Evolutionary conservation across 257 asterid species (phyloP), one percentile per base, ranked within the genome.

Genomic region (Jacaranda copaia): DNA sequence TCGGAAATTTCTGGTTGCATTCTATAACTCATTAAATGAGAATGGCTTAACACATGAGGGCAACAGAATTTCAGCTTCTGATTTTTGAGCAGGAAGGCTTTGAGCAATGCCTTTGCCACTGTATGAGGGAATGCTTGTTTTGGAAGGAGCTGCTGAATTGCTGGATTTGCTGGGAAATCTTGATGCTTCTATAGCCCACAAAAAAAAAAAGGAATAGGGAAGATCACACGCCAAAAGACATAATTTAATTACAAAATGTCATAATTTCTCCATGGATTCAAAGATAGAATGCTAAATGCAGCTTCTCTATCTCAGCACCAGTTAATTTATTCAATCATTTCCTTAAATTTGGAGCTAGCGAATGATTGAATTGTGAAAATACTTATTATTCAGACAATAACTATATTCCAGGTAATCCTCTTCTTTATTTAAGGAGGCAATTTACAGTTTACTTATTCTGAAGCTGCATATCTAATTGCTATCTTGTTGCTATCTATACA

Each of bases 41-140:
- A 25, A 25, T 1, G 32, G 32, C 32, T 25, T 25, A 25, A 25
- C 32, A 25, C 2, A 0, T 25, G 32, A 88, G 19, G 94, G 90
- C 12, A 90, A 88, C 36, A 91, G 84, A 71, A 93, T 87, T 81
- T 91, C 99, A 56, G 86, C 85, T 77, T 93, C 98, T 14, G 97
- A 91, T 86, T 96, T 89, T 20, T 96, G 99, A 70, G 97, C 90
- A 14, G 97, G 92, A 72, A 91, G 85, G 87, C 85, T 87, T 55
- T 87, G 91, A 0, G 77, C 68, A 65, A 86, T 84, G 88, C 90
- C 86, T 73, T 88, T 95, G 49, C 73, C 83, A 38, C 89, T 91
- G 86, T 80, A 68, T 36, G 91, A 84, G 42, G 92, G 89, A 64
- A 88, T 82, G 61, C 85, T 88, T 65, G 87, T 75, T 79, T 64